Evolutionary conservation across 345 rosid genomes (phyloP).

Genomic region (Cardamine resedifolia): DNA sequence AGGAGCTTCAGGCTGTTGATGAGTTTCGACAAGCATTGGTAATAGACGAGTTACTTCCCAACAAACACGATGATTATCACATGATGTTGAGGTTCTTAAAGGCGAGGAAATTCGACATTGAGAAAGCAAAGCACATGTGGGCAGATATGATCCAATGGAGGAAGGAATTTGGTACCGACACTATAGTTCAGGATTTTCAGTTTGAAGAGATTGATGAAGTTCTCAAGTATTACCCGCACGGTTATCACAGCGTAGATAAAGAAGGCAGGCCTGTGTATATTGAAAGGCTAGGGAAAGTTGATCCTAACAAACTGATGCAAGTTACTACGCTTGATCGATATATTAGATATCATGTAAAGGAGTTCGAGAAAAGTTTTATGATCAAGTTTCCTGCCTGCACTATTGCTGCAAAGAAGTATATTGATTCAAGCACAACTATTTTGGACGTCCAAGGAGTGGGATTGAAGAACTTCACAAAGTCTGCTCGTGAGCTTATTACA

Average conservation of each 20-base stretch:
- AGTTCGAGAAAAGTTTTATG: conserved; percentile 81
- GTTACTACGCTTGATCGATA: conserved; percentile 85
- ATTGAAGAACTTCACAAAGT: conserved; percentile 81
- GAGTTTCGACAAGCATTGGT: conserved; percentile 76
- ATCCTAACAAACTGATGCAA: conserved; percentile 86
- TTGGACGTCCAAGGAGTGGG: conserved; percentile 74
- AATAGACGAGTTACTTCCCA: conserved; percentile 87
- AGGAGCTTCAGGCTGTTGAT: conserved; percentile 88
- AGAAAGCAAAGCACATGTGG: conserved; percentile 98
- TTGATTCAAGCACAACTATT: conserved; percentile 91
- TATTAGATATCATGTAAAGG: conserved; percentile 85
- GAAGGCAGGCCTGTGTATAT: conserved; percentile 94
- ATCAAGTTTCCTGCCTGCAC: conserved; percentile 94
- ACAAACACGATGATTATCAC: conserved; percentile 82
- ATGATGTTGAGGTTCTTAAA: conserved; percentile 87
- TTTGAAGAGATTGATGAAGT: conserved; percentile 79
- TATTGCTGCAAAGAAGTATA: conserved; percentile 91
- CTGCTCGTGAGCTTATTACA: conserved; percentile 87
- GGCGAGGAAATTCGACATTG: conserved; percentile 92
- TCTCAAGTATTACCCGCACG: conserved; percentile 77
- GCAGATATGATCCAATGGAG: conserved; percentile 99
- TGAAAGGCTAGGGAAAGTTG: conserved; percentile 93
- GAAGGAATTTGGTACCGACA: conserved; percentile 82
- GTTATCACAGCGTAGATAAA: conserved; percentile 95
- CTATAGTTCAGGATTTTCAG: conserved; percentile 86